Conservation (phyloP, 164 flowering plant genomes). For the Aristolochia fimbriata region DNA sequence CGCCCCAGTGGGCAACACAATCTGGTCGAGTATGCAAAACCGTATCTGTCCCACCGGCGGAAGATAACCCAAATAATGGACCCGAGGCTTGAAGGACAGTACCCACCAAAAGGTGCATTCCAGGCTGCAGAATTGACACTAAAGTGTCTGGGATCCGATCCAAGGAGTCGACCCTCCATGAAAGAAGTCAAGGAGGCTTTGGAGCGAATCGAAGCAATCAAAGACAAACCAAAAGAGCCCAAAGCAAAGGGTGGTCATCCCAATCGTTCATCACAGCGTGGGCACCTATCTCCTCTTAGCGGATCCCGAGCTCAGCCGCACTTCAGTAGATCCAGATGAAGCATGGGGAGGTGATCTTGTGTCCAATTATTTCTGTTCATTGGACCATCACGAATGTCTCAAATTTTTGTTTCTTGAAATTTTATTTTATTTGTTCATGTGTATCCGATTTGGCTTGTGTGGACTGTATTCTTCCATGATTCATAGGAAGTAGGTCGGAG, state of each 20-base stretch:
- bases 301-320: too few relatives aligned
- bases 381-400: neutral
- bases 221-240: constrained; percentile 25
- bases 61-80: constrained; percentile 55
- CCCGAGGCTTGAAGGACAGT: constrained; percentile 43
- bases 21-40: constrained; percentile 73
- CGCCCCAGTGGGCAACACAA: constrained; percentile 58
- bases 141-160: constrained; percentile 50
- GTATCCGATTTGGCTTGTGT: neutral
- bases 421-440: neutral
- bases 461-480: neutral
- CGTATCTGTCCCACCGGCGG: constrained; percentile 33
- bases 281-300: neutral
- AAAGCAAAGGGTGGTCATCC: constrained; percentile 13
- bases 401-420: constrained; percentile 1
- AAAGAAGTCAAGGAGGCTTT: constrained; percentile 50
- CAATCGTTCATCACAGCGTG: constrained; percentile 2
- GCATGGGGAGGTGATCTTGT: too few relatives aligned
- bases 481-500: too few relatives aligned
- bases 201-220: constrained; percentile 30
- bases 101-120: constrained; percentile 41
- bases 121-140: constrained; percentile 53
- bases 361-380: neutral
- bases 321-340: too few relatives aligned
- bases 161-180: constrained; percentile 66